phyloP scores from a whole-genome alignment of 306 rosid species.

The Quercus engelmannii region DNA sequence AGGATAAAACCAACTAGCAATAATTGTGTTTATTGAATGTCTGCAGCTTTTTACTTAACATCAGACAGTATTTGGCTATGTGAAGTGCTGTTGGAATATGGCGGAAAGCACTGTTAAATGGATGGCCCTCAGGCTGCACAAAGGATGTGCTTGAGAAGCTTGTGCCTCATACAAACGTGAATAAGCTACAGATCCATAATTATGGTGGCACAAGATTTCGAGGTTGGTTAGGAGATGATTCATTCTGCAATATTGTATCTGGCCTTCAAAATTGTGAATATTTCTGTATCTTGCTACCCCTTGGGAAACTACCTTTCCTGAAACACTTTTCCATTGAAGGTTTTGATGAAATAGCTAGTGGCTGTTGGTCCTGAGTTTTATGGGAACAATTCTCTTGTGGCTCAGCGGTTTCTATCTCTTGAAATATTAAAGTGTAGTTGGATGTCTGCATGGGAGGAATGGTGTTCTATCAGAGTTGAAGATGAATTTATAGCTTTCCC shows the following conservation, averaged over 20 bases:
- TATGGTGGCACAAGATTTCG: slow-evolving; percentile 6
- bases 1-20: too few species aligned
- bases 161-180: neutral
- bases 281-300: neutral
- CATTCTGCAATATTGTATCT: neutral
- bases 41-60: too few species aligned
- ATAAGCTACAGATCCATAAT: neutral
- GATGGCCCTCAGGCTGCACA: too few species aligned
- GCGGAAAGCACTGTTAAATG: too few species aligned
- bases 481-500: neutral
- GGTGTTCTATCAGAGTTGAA: neutral
- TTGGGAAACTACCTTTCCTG: slow-evolving; percentile 8
- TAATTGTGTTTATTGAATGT: too few species aligned
- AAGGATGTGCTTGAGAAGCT: slow-evolving; percentile 7
- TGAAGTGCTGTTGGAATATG: too few species aligned
- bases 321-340: neutral
- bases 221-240: slow-evolving; percentile 1
- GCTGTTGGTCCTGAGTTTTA: slow-evolving; percentile 10
- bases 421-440: neutral
- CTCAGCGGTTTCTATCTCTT: neutral
- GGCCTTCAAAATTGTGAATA: neutral
- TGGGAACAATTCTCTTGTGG: neutral
- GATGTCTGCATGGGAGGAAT: neutral
- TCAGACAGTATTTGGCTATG: too few species aligned
- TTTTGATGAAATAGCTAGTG: neutral